Evolutionary conservation across 2,329 filamentous ascomycete genomes (phyloP), one percentile per base, ranked within the genome.

Genomic region (Neodidymelliopsis sp.): DNA sequence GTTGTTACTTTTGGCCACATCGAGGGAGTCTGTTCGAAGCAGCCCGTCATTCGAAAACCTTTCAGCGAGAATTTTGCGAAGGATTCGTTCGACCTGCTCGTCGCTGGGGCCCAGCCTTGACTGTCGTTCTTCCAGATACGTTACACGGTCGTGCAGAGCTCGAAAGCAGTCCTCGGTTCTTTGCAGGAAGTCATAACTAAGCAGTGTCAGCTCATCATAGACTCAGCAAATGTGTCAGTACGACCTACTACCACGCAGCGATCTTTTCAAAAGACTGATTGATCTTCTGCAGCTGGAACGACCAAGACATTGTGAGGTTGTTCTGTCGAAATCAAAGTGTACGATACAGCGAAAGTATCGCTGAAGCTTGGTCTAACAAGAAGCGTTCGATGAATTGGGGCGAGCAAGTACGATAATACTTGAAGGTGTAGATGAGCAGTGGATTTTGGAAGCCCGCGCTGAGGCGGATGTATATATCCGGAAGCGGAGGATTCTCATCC

Each of bases 21-120:
- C n/a, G 27, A 42, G 44, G 15, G 35, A 37, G 27, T 45, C 35
- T 12, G 48, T 24, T 24, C 24, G 60, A 15, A 53, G 56, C 7
- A 47, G 28, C 2, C 29, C 49, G 2, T 49, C 40, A 19, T 65
- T 46, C 13, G 56, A 53, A 30, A 71, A 71, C 6, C 53, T 59
- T 37, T 72, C 67, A 13, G 67, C 63, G 13, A 72, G 49, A 24
- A 72, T 71, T 51, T 69, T 72, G 25, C 67, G 65, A n/a, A 71
- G 56, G 2, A 69, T 57, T 34, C 67, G 62, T 44, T 72, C 69
- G 4, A 72, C 57, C 31, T 72, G 69, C 45, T 70, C 69, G 34
- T 72, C 69, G 13, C 53, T 65, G 4, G 62, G 66, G 3, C 56
- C 61, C 19, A 55, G 52, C 34, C 44, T 45, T 4, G 56, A 35